These are phyloP conservation scores for Lentinula lateritia DNA, from an alignment of 768 basidiomycete genomes.

Conservation along the genomic window DNA sequence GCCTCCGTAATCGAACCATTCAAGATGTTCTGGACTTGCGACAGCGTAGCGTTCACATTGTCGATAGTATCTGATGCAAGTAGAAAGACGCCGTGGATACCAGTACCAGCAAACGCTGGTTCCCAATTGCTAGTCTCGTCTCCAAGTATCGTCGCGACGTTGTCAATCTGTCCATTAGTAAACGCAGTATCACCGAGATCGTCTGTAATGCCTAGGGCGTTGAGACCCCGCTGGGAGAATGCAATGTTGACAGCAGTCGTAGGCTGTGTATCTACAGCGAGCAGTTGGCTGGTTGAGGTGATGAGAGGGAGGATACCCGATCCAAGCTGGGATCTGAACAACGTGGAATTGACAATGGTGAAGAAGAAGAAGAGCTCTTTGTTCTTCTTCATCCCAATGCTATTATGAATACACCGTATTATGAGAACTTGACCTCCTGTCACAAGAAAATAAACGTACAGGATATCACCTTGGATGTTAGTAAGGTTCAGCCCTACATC, in stretches of 20 bases:
- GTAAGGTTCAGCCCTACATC: not conserved
- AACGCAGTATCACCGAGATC: conserved; percentile 13
- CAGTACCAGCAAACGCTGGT: conserved; percentile 13
- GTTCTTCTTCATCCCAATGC: conserved; percentile 17
- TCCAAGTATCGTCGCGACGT: conserved; percentile 7
- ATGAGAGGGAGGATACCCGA: conserved; percentile 15
- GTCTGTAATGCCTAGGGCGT: conserved; percentile 13
- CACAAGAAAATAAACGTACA: not conserved
- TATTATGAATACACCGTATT: not conserved
- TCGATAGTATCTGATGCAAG: conserved; percentile 17
- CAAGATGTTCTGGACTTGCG: conserved; percentile 14
- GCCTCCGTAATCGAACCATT: conserved; percentile 14
- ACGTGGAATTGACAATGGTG: conserved; percentile 11
- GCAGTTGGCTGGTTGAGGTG: conserved; percentile 16
- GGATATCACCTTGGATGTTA: conserved; percentile 9
- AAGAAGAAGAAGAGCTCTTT: conserved; percentile 21
- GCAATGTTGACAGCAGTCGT: conserved; percentile 20
- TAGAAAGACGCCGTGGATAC: conserved; percentile 17
- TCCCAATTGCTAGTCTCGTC: conserved; percentile 14
- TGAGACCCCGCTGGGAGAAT: conserved; percentile 15
- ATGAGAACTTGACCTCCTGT: not conserved
- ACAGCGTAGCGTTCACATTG: conserved; percentile 14
- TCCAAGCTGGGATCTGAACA: conserved; percentile 14
- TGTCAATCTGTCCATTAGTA: conserved; percentile 5
- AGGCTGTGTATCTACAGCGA: conserved; percentile 14